A percentile compares a stretch with the other conserved stretches of the same genome.
These are phyloP conservation scores for Nannizzia gypsea DNA, from an alignment of 2,329 filamentous ascomycete species.

Conservation along the genomic window DNA sequence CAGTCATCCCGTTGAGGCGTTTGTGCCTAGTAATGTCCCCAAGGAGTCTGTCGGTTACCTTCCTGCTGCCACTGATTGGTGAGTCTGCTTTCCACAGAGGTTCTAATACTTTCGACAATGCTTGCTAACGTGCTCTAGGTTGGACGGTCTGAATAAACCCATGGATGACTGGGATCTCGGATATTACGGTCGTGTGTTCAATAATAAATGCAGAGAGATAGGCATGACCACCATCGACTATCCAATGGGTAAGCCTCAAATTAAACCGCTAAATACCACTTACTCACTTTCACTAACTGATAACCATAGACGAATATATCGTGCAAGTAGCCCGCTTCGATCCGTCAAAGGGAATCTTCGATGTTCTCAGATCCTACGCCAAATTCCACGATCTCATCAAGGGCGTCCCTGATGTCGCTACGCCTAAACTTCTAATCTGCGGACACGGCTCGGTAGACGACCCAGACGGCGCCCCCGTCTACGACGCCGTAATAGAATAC, in stretches of 20 bases:
- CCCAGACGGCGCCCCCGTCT: slow-evolving; percentile 61
- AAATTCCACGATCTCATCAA: slow-evolving; percentile 53
- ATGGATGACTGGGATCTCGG: slow-evolving; percentile 57
- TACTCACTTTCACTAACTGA: slow-evolving; percentile 10
- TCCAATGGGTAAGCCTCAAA: slow-evolving; percentile 24
- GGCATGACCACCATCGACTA: slow-evolving; percentile 31
- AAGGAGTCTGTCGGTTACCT: slow-evolving; percentile 58
- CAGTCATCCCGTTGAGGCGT: slow-evolving; percentile 64
- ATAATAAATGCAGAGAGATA: slow-evolving; percentile 49
- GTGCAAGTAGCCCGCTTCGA: slow-evolving; percentile 73
- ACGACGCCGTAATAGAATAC: slow-evolving; percentile 57
- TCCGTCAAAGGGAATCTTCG: slow-evolving; percentile 68
- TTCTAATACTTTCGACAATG: background rate
- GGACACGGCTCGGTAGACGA: slow-evolving; percentile 74
- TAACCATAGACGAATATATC: slow-evolving; percentile 52
- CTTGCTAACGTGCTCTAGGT: slow-evolving; percentile 31
- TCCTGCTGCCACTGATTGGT: slow-evolving; percentile 72
- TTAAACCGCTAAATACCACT: background rate
- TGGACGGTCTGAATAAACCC: slow-evolving; percentile 69
- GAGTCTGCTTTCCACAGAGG: slow-evolving; percentile 14
- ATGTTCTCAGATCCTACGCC: slow-evolving; percentile 64
- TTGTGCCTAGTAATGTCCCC: slow-evolving; percentile 59
- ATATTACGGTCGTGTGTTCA: slow-evolving; percentile 67
- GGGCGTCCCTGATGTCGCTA: slow-evolving; percentile 39
- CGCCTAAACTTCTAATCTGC: slow-evolving; percentile 60